Evolutionary conservation across 306 rosid genomes (phyloP).

Genomic region (Quercus ilex): DNA sequence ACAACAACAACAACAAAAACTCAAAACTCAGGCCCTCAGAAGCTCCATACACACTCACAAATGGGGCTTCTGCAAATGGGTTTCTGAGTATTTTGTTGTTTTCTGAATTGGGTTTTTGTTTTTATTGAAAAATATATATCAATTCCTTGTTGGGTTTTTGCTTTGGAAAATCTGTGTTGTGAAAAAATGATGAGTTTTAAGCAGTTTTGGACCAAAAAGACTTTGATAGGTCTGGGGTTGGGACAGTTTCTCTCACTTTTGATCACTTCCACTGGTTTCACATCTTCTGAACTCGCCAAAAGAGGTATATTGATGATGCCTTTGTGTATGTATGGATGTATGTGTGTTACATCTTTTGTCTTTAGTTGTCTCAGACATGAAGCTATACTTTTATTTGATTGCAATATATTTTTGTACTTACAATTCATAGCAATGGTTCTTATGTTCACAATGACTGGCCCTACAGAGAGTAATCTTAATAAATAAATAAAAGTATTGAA

Average conservation of each 20-base stretch:
- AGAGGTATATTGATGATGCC: conserved; percentile 34
- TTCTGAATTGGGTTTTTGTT: not conserved
- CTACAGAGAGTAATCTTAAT: not conserved
- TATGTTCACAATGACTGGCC: not conserved
- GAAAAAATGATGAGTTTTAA: conserved; percentile 29
- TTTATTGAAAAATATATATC: not conserved
- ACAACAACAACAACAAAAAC: too few relatives aligned
- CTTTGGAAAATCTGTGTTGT: not conserved
- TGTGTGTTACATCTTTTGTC: not conserved
- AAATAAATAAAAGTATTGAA: not conserved
- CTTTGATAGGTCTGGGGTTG: conserved; percentile 73
- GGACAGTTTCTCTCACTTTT: conserved; percentile 93
- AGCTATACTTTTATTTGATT: not conserved
- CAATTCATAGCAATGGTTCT: not conserved
- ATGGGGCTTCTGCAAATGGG: not conserved
- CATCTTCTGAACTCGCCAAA: conserved; percentile 87
- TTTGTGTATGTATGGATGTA: not conserved
- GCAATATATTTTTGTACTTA: not conserved
- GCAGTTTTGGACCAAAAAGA: conserved; percentile 55
- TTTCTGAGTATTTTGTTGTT: not conserved
- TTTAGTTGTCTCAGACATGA: not conserved
- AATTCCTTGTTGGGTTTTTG: not conserved
- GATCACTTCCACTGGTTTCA: conserved; percentile 83
- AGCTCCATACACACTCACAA: not conserved
- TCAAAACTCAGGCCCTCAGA: not conserved